phyloP scores from a whole-genome alignment of 2,329 filamentous ascomycete species.

The Macrophomina phaseolina region DNA sequence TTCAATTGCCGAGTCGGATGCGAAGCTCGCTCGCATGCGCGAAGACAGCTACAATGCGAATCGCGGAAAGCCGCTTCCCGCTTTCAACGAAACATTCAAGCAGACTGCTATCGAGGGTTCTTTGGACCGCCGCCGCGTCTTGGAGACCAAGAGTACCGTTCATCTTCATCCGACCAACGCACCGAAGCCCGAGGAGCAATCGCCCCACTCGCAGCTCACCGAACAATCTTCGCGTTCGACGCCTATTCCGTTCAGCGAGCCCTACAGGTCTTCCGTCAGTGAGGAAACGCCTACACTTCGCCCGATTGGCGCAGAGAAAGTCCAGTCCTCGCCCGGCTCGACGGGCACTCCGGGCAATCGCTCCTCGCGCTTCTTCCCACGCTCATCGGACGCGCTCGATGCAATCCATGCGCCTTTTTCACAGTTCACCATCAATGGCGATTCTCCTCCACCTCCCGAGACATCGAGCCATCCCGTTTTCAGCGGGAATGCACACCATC shows the following conservation, averaged over 20 bases:
- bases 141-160: slow-evolving; percentile 21
- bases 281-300: slow-evolving; percentile 13
- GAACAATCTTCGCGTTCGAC: slow-evolving; percentile 18
- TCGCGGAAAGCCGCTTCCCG: slow-evolving; percentile 16
- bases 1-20: slow-evolving; percentile 20
- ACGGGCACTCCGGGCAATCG: slow-evolving; percentile 14
- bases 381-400: slow-evolving; percentile 14
- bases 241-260: slow-evolving; percentile 13
- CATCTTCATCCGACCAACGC: neutral
- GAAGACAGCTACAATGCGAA: slow-evolving; percentile 7
- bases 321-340: slow-evolving; percentile 18
- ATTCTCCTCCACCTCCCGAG: slow-evolving; percentile 69
- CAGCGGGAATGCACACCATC: slow-evolving; percentile 67
- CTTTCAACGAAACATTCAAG: slow-evolving; percentile 27
- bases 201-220: neutral
- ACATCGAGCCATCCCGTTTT: slow-evolving; percentile 76
- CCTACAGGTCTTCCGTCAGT: neutral
- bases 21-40: slow-evolving; percentile 13
- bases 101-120: slow-evolving; percentile 21
- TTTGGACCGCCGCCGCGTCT: slow-evolving; percentile 17
- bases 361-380: slow-evolving; percentile 46
- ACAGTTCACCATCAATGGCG: slow-evolving; percentile 17
- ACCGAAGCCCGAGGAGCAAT: slow-evolving; percentile 5
- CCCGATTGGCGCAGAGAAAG: slow-evolving; percentile 25
- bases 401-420: slow-evolving; percentile 13